phyloP scores from a whole-genome alignment of 805 yeast species.

The Candida ponderosae region DNA sequence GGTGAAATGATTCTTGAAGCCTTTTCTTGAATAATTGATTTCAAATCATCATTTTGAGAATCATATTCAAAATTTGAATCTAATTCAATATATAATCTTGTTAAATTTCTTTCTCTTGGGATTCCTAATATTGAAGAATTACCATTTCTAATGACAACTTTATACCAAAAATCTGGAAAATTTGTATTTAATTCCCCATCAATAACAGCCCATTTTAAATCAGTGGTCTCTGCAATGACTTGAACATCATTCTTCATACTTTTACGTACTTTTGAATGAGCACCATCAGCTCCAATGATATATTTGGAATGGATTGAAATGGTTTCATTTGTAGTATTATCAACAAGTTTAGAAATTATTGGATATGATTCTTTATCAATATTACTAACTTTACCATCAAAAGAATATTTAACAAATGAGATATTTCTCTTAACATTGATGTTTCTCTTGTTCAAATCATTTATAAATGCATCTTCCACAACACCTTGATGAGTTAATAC shows the following conservation, averaged over 20 bases:
- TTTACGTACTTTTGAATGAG: slow-evolving; percentile 26
- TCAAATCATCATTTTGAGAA: slow-evolving; percentile 4
- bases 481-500: slow-evolving; percentile 25
- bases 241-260: slow-evolving; percentile 20
- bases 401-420: slow-evolving; percentile 9
- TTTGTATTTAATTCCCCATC: slow-evolving; percentile 27
- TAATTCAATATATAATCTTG: slow-evolving; percentile 25
- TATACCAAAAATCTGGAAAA: slow-evolving; percentile 26
- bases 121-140: slow-evolving; percentile 26
- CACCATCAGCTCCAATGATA: slow-evolving; percentile 26
- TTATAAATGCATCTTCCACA: slow-evolving; percentile 20
- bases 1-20: slow-evolving; percentile 14
- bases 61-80: slow-evolving; percentile 10
- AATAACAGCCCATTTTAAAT: slow-evolving; percentile 28
- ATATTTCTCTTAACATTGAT: slow-evolving; percentile 12
- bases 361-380: neutral
- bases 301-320: slow-evolving; percentile 22
- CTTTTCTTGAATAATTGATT: slow-evolving; percentile 9
- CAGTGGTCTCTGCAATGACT: slow-evolving; percentile 28
- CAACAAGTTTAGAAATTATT: neutral
- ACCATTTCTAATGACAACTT: slow-evolving; percentile 24
- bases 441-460: slow-evolving; percentile 11
- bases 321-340: neutral
- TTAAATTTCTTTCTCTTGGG: slow-evolving; percentile 26
- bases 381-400: slow-evolving; percentile 5